Conservation (phyloP, 2,329 filamentous ascomycete genomes). For the Trichoderma sp. region DNA sequence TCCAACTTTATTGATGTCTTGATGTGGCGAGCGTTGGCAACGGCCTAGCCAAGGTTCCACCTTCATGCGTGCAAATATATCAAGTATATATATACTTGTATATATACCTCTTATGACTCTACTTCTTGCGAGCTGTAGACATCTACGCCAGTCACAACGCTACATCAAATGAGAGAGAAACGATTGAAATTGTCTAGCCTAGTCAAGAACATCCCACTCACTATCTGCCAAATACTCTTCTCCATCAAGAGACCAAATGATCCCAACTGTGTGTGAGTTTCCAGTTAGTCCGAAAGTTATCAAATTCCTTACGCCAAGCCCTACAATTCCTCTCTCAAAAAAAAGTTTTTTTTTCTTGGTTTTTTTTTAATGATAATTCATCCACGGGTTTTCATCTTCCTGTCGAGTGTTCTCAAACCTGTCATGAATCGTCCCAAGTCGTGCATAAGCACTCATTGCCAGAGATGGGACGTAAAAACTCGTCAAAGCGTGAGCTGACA, state of each 20-base stretch:
- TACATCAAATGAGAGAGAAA: slow-evolving; percentile 22
- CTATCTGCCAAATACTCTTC: background rate
- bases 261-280: background rate
- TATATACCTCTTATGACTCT: too few species aligned
- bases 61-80: too few species aligned
- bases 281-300: slow-evolving; percentile 30
- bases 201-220: slow-evolving; percentile 20
- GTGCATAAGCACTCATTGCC: slow-evolving; percentile 1
- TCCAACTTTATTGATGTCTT: too few species aligned
- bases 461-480: slow-evolving; percentile 10
- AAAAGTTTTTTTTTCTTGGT: slow-evolving; percentile 32
- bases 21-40: too few species aligned
- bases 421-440: slow-evolving; percentile 14
- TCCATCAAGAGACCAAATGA: background rate
- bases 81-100: too few species aligned
- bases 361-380: slow-evolving; percentile 38
- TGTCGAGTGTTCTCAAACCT: slow-evolving; percentile 10
- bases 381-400: slow-evolving; percentile 27
- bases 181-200: slow-evolving; percentile 18
- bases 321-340: slow-evolving; percentile 8
- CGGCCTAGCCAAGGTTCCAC: too few species aligned
- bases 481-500: slow-evolving; percentile 25
- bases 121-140: background rate
- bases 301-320: slow-evolving; percentile 26
- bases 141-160: background rate